Conservation (phyloP, 306 rosid genomes). For the Quercus ilex region DNA sequence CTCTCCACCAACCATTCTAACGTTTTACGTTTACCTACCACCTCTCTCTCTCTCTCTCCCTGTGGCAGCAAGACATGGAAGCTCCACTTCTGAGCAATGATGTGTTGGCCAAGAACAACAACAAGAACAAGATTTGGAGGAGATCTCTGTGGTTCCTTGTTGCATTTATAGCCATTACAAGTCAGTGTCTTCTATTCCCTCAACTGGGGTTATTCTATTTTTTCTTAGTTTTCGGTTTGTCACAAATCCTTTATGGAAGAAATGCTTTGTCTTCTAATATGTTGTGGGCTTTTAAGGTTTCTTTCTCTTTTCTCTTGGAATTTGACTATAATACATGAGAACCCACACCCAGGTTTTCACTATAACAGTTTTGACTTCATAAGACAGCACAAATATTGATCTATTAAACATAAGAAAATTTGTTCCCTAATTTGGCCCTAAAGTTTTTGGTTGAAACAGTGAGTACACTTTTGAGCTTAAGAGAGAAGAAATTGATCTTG, state of each 20-base stretch:
- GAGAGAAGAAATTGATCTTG: neutral
- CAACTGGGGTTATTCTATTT: neutral
- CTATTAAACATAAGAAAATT: too few relatives aligned
- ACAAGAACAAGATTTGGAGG: neutral
- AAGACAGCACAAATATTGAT: too few relatives aligned
- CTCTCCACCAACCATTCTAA: neutral
- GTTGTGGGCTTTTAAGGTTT: neutral
- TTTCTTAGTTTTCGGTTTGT: neutral
- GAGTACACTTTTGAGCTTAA: neutral
- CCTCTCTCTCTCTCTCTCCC: neutral
- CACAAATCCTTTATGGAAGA: neutral
- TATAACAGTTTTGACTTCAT: neutral
- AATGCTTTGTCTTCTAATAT: neutral
- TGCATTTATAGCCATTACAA: slow-evolving; percentile 16
- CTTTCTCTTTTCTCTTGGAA: neutral
- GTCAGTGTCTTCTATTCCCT: slow-evolving; percentile 27
- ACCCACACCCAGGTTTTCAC: neutral
- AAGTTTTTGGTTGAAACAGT: neutral
- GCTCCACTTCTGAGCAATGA: slow-evolving; percentile 34
- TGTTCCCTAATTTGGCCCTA: too few relatives aligned
- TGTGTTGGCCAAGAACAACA: neutral
- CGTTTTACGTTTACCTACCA: neutral
- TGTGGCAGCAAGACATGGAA: slow-evolving; percentile 20
- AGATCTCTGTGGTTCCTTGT: slow-evolving; percentile 25
- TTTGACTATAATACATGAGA: neutral